Evolutionary conservation across 208 protist genomes (phyloP).

Genomic region (Trypanosomatidae sp.): DNA sequence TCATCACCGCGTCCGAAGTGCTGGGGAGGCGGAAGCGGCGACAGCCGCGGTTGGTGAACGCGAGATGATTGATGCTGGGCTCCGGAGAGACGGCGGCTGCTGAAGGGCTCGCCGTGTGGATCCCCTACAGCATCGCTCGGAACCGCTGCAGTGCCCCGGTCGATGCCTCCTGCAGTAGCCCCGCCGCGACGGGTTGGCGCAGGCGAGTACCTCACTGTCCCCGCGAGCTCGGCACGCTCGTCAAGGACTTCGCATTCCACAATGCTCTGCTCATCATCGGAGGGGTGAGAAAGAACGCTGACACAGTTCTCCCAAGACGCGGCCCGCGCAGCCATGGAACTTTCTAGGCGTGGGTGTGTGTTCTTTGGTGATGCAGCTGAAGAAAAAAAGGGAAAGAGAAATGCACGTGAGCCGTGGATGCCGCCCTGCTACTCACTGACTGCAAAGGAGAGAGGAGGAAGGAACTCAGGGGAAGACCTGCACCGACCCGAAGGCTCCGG

Average conservation of each 20-base stretch:
- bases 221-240: background rate
- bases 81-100: background rate
- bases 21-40: background rate
- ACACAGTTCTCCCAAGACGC: background rate
- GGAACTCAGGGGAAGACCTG: background rate
- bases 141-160: background rate
- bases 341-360: background rate
- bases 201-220: background rate
- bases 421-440: background rate
- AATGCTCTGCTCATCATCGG: constrained; percentile 16
- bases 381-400: background rate
- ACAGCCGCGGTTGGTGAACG: background rate
- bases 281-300: background rate
- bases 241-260: constrained; percentile 12
- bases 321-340: background rate
- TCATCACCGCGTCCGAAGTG: background rate
- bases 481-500: background rate
- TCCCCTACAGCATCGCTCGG: background rate
- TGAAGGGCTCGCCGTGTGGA: background rate
- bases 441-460: background rate
- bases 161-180: background rate
- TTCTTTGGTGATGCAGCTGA: background rate
- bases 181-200: background rate
- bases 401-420: background rate
- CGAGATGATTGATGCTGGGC: background rate